Evolutionary conservation across 805 yeast genomes (phyloP), one percentile per base, ranked within the genome.

Genomic region (Cyberlindnera petersonii): DNA sequence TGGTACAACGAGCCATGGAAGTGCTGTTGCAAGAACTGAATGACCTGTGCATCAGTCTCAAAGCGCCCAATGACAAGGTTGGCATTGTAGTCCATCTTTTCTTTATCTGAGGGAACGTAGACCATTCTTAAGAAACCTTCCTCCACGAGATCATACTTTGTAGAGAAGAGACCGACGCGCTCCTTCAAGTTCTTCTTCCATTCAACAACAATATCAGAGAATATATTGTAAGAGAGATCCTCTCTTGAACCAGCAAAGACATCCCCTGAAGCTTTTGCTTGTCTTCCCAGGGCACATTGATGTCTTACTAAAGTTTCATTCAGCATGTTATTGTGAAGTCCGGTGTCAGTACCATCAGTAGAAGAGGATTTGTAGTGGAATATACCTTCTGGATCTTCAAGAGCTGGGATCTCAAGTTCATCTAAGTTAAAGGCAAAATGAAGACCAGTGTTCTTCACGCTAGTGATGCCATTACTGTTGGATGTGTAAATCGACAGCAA

Each of bases 101-200:
- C 66, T 48, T 77, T 80, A 61, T 83, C 80, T 32, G 94, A 79
- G 9, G 98, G 97, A 1, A 88, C 65, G 52, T 93, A 93, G 47
- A 86, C 93, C 98, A 93, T 93, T 36, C 69, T 71, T 47, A 75
- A 64, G 58, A 69, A 81, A 39, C 81, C 85, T 18, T 91, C 81
- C 39, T 70, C 65, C 1, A 51, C 53, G 6, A 76, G 57, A 57
- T 88, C 95, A 47, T 64, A 63, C 6, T 61, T 51, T 5, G 65
- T 68, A 6, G 81, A 74, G 58, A 75, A 89, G 9, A 91, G 58
- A 4, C 98, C 97, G 28, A 64, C 64, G 20, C 65, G 64, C 22
- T 69, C 63, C 24, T 73, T 69, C 31, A 87, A 74, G 1, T 91
- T 73, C 26, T 64, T 61, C 58, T 80, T 85, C 84, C 94, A 86